These are phyloP conservation scores for Trypanosoma scelopori DNA, from an alignment of 208 protist genomes.

Conservation along the genomic window DNA sequence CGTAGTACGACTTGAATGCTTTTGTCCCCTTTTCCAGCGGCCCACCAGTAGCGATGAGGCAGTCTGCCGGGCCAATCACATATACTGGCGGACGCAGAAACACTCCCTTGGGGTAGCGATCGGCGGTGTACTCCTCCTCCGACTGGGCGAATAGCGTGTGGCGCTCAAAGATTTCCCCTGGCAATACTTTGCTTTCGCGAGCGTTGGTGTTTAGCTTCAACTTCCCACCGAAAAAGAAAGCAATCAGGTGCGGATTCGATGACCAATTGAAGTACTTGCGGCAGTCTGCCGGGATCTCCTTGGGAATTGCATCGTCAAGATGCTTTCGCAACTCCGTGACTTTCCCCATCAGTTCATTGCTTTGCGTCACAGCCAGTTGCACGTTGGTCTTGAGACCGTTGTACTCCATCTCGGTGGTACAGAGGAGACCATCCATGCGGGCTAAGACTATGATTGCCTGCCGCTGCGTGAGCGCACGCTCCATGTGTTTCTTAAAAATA, in stretches of 20 bases:
- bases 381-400: conserved; percentile 92
- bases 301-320: conserved; percentile 74
- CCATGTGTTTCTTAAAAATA: conserved; percentile 91
- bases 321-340: conserved; percentile 58
- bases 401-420: conserved; percentile 94
- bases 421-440: conserved; percentile 90
- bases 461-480: conserved; percentile 71
- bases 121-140: conserved; percentile 29
- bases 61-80: conserved; percentile 82
- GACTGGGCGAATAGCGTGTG: conserved; percentile 72
- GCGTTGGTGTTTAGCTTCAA: conserved; percentile 86
- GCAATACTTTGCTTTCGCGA: conserved; percentile 76
- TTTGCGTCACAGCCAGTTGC: conserved; percentile 74
- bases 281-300: conserved; percentile 80
- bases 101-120: conserved; percentile 76
- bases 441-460: conserved; percentile 81
- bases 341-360: conserved; percentile 76
- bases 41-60: conserved; percentile 75
- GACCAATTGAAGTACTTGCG: conserved; percentile 93
- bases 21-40: conserved; percentile 78
- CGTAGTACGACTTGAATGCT: conserved; percentile 85
- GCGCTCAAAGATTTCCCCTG: conserved; percentile 77
- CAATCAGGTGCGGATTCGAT: conserved; percentile 87
- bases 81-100: conserved; percentile 85
- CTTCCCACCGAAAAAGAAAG: conserved; percentile 90